These are phyloP conservation scores for Boletus rubroflammeus DNA, from an alignment of 768 basidiomycete species.

Conservation along the genomic window DNA sequence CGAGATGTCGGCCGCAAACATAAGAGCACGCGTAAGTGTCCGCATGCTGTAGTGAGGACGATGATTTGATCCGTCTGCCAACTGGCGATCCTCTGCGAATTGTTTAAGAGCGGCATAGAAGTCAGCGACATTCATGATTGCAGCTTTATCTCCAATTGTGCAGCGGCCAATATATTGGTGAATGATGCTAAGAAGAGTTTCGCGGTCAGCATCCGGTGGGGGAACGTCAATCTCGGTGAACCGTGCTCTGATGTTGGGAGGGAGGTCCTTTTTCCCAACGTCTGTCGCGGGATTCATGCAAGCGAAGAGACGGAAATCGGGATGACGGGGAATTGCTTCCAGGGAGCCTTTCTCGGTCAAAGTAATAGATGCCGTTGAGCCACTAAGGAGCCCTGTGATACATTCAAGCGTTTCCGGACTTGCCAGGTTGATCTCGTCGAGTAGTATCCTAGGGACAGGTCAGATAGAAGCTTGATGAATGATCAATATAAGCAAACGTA, in stretches of 20 bases:
- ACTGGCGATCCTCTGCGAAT: conserved; percentile 65
- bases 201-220: conserved; percentile 89
- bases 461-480: background rate
- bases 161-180: conserved; percentile 83
- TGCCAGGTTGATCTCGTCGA: conserved; percentile 96
- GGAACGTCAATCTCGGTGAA: conserved; percentile 96
- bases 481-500: conserved; percentile 36
- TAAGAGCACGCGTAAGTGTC: conserved; percentile 85
- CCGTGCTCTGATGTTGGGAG: conserved; percentile 81
- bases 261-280: conserved; percentile 96
- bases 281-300: conserved; percentile 99
- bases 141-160: conserved; percentile 80
- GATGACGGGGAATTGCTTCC: conserved; percentile 86
- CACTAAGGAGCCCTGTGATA: conserved; percentile 80
- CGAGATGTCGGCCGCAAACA: conserved; percentile 83
- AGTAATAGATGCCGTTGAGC: conserved; percentile 84
- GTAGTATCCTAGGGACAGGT: conserved; percentile 63
- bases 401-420: conserved; percentile 93
- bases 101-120: conserved; percentile 82
- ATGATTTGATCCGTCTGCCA: conserved; percentile 92
- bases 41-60: conserved; percentile 97
- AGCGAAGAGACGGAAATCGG: conserved; percentile 93
- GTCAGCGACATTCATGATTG: conserved; percentile 88
- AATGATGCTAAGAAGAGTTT: conserved; percentile 84
- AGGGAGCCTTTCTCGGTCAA: conserved; percentile 91